These are phyloP conservation scores for Citrus inodora DNA, from an alignment of 345 rosid genomes.

Conservation along the genomic window DNA sequence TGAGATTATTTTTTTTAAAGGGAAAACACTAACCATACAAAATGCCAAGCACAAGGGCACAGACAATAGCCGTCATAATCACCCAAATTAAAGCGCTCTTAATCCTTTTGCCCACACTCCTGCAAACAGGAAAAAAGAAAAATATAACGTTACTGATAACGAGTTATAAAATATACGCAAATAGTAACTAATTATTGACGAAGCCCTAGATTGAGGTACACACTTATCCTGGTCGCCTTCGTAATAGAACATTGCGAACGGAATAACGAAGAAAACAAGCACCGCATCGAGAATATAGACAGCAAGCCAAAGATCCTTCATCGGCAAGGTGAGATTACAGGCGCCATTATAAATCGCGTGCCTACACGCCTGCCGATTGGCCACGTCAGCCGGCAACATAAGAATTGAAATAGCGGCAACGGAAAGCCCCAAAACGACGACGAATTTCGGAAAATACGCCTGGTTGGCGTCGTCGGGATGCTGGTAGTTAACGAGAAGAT, in stretches of 20 bases:
- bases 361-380: slow-evolving; percentile 96
- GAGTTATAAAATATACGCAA: neutral
- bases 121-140: slow-evolving; percentile 25
- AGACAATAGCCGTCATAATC: slow-evolving; percentile 69
- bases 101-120: slow-evolving; percentile 78
- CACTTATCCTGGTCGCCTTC: slow-evolving; percentile 99
- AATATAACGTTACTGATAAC: neutral
- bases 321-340: slow-evolving; percentile 85
- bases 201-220: slow-evolving; percentile 28
- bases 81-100: slow-evolving; percentile 89
- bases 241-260: slow-evolving; percentile 96
- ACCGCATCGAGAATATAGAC: slow-evolving; percentile 77
- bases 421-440: slow-evolving; percentile 90
- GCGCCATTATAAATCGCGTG: slow-evolving; percentile 93
- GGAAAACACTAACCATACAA: slow-evolving; percentile 66
- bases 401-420: slow-evolving; percentile 85
- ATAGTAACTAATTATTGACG: neutral
- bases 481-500: slow-evolving; percentile 96
- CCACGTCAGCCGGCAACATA: slow-evolving; percentile 99
- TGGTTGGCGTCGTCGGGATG: slow-evolving; percentile 99
- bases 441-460: slow-evolving; percentile 96
- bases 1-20: neutral
- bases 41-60: slow-evolving; percentile 83
- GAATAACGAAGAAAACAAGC: slow-evolving; percentile 92
- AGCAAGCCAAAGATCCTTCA: slow-evolving; percentile 98